phyloP scores from a whole-genome alignment of 202 grass and related monocot genomes.

The Hordeum pubiflorum region DNA sequence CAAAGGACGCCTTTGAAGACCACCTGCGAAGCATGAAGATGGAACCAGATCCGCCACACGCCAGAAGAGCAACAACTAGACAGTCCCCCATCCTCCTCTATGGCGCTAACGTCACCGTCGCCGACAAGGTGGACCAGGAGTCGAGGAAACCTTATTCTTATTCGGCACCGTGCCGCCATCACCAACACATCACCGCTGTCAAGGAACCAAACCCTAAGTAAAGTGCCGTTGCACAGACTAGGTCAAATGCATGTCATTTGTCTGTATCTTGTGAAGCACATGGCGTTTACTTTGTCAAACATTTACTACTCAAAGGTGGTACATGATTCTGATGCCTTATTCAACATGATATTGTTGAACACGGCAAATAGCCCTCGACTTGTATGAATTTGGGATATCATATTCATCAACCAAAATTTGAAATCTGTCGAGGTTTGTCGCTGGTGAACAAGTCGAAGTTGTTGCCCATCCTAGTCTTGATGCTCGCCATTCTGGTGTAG shows the following conservation, averaged over 20 bases:
- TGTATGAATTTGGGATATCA: neutral
- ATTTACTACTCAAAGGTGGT: neutral
- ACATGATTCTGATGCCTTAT: neutral
- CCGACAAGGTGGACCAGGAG: neutral
- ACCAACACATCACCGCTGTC: neutral
- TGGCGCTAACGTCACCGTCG: neutral
- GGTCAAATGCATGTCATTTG: neutral
- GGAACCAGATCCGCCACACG: neutral
- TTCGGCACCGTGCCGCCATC: neutral
- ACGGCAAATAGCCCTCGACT: neutral
- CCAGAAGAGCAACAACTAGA: neutral
- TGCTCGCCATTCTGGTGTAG: neutral
- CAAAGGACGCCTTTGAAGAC: too few relatives aligned
- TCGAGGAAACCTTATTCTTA: neutral
- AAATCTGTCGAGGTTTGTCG: neutral
- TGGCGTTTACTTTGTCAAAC: neutral
- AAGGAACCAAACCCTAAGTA: neutral
- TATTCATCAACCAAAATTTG: neutral
- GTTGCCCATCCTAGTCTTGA: neutral
- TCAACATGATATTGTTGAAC: neutral
- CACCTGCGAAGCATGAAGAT: neutral
- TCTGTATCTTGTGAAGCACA: neutral
- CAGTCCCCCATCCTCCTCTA: too few relatives aligned
- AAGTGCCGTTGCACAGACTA: neutral
- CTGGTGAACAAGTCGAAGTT: neutral